Percentiles rank a stretch among this genome's conserved stretches.
Conservation (phyloP, 305 asterid genomes). For the Ajuga reptans region DNA sequence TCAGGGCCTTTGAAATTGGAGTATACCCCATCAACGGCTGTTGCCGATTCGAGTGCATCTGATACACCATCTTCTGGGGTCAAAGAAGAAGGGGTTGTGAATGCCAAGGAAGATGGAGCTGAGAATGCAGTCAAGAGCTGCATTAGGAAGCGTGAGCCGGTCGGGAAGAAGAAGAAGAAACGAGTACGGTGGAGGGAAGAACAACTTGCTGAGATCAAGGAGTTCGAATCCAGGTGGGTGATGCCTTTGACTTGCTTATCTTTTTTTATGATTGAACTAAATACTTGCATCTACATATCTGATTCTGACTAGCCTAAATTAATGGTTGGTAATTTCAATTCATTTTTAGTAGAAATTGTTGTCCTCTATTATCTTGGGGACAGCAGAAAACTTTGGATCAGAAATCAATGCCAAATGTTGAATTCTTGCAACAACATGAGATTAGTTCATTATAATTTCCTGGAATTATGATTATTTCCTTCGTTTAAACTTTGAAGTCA, state of each 20-base stretch:
- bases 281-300: background rate
- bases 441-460: too few relatives aligned
- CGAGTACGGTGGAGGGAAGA: constrained; percentile 64
- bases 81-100: constrained; percentile 17
- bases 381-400: too few relatives aligned
- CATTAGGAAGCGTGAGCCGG: constrained; percentile 30
- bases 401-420: too few relatives aligned
- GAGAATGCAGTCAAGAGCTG: constrained; percentile 41
- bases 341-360: too few relatives aligned
- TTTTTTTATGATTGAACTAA: background rate
- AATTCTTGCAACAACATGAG: too few relatives aligned
- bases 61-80: constrained; percentile 23
- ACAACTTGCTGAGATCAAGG: constrained; percentile 55
- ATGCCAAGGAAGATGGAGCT: constrained; percentile 22
- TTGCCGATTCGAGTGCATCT: constrained; percentile 25
- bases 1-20: constrained; percentile 53
- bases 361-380: too few relatives aligned
- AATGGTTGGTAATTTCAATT: background rate
- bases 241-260: background rate
- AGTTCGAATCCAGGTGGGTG: constrained; percentile 60
- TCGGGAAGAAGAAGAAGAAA: constrained; percentile 32
- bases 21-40: constrained; percentile 21
- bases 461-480: too few relatives aligned
- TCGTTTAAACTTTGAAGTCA: too few relatives aligned
- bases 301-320: background rate